Conservation (phyloP, 2,329 filamentous ascomycete species). For the Stachybotrys echinatus region DNA sequence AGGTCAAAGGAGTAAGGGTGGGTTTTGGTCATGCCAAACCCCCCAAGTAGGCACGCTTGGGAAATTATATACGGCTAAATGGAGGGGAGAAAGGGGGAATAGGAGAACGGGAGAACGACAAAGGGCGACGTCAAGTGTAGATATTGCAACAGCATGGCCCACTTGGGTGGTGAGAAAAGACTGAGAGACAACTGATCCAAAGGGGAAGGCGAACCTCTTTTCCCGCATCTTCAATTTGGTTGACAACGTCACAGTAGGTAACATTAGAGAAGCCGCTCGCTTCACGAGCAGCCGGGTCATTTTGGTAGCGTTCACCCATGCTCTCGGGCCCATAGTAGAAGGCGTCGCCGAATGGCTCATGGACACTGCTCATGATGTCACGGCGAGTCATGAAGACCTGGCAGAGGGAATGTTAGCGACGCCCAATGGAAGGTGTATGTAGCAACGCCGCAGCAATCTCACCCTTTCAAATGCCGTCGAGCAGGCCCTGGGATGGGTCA, state of each 20-base stretch:
- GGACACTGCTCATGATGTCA: slow-evolving; percentile 75
- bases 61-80: too few relatives aligned
- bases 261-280: slow-evolving; percentile 62
- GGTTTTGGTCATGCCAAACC: too few relatives aligned
- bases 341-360: slow-evolving; percentile 95
- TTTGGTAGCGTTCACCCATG: slow-evolving; percentile 70
- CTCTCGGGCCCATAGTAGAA: slow-evolving; percentile 95
- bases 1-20: neutral
- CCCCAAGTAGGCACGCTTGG: too few relatives aligned
- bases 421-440: neutral
- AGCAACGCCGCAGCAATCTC: slow-evolving; percentile 23
- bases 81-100: too few relatives aligned
- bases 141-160: neutral
- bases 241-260: slow-evolving; percentile 73
- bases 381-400: slow-evolving; percentile 95
- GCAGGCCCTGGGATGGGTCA: slow-evolving; percentile 90
- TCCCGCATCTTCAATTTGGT: slow-evolving; percentile 65
- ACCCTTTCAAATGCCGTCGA: slow-evolving; percentile 97
- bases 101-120: too few relatives aligned
- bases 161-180: slow-evolving; percentile 4
- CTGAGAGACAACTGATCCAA: slow-evolving; percentile 10
- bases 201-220: slow-evolving; percentile 57
- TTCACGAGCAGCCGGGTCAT: slow-evolving; percentile 52
- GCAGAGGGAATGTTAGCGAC: neutral
- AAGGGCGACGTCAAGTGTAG: too few relatives aligned